Evolutionary conservation across 2,329 filamentous ascomycete species (phyloP).

Genomic region (Cordyceps pruinosa): DNA sequence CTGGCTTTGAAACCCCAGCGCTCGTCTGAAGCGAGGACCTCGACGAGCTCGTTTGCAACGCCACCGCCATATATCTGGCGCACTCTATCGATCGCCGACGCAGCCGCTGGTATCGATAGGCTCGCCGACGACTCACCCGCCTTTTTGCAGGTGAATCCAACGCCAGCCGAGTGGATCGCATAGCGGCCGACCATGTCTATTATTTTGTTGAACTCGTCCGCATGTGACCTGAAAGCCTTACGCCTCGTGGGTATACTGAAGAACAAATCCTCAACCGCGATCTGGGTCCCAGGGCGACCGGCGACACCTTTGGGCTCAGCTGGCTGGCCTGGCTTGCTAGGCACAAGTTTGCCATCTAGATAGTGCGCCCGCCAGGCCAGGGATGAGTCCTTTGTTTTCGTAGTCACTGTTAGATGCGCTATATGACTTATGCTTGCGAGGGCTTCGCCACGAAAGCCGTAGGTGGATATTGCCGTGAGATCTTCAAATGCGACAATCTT

Average conservation of each 20-base stretch:
- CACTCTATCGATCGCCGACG: slow-evolving; percentile 73
- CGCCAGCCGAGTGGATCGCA: slow-evolving; percentile 82
- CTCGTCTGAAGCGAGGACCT: slow-evolving; percentile 63
- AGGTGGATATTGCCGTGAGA: slow-evolving; percentile 80
- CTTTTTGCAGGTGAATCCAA: slow-evolving; percentile 95
- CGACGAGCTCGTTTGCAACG: slow-evolving; percentile 82
- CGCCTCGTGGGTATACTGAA: slow-evolving; percentile 90
- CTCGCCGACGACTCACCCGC: slow-evolving; percentile 80
- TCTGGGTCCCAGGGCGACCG: slow-evolving; percentile 84
- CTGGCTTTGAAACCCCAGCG: slow-evolving; percentile 79
- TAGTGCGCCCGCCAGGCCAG: slow-evolving; percentile 91
- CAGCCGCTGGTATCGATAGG: slow-evolving; percentile 68
- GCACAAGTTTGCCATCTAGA: slow-evolving; percentile 70
- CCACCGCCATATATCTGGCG: slow-evolving; percentile 79
- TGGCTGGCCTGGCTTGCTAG: slow-evolving; percentile 80
- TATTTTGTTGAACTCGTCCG: slow-evolving; percentile 97
- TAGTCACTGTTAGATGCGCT: slow-evolving; percentile 90
- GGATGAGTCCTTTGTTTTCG: slow-evolving; percentile 79
- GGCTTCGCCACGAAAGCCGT: slow-evolving; percentile 96
- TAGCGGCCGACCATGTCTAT: slow-evolving; percentile 91
- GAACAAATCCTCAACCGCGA: slow-evolving; percentile 93
- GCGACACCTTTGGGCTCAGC: slow-evolving; percentile 82
- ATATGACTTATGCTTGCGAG: slow-evolving; percentile 98
- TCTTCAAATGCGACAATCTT: slow-evolving; percentile 94
- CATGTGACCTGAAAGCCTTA: slow-evolving; percentile 80